Base-by-base conservation (phyloP, 2,329 filamentous ascomycete species). In the Drechslera avenae region DNA sequence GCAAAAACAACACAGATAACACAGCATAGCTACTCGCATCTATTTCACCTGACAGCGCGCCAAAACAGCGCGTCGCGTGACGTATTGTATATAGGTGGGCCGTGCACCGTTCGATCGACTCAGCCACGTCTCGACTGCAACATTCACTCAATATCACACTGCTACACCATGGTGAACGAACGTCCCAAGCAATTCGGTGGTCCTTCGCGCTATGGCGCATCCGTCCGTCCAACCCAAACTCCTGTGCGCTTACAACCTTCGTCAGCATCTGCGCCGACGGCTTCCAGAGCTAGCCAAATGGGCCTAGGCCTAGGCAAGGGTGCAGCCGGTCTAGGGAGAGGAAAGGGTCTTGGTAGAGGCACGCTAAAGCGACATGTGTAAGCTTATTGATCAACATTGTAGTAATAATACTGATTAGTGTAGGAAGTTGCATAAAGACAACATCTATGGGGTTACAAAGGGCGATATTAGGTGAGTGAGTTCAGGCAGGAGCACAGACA, bases 341-440 rank as follows among this genome's bases (percentile, higher is more conserved):
- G 63, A 0, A 62, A 63, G 23, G 58, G 55, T 0, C 61, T 62
- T 3, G 51, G 30, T 2, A 48, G 30, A 39, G 44, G 23, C 1
- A 35, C 44, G 0, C n/a, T 61, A 1, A 69, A 65, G 21, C 42
- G 69, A 1, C 65, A 73, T 34, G 56, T 55, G 68, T 69, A 39
- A 60, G 63, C 6, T n/a, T 13, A n/a, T 16, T 17, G 4, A 16
- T 32, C 7, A 16, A 12, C n/a, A 18, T 8, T 21, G 4, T 35
- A 5, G 7, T 12, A 28, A n/a, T 9, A 4, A 28, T 21, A 19
- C 55, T 64, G 16, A 66, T 18, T 14, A 12, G 17, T 30, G 16
- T 16, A 74, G 69, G 37, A 73, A 71, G 37, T 36, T 72, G 0
- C 62, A 62, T 2, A 51, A 64, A 9, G 73, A 74, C 18, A 72